phyloP scores from a whole-genome alignment of 495 filamentous ascomycete genomes.

The Bombardia bombarda region DNA sequence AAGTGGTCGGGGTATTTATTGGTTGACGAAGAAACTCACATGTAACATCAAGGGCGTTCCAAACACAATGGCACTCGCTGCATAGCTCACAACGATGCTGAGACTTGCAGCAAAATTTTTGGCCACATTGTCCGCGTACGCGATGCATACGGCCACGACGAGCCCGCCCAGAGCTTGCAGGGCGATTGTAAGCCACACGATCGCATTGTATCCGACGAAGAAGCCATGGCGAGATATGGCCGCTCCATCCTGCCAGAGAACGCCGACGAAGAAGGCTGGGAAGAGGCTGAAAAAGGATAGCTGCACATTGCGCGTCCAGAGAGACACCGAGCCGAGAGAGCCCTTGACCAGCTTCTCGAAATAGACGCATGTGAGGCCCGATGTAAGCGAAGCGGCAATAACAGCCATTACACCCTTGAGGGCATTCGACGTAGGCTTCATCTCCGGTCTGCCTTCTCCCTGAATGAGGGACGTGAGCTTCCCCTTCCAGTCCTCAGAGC shows the following conservation, averaged over 20 bases:
- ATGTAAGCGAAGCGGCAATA: constrained; percentile 51
- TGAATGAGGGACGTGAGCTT: constrained; percentile 35
- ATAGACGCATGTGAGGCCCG: constrained; percentile 57
- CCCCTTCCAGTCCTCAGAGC: constrained; percentile 40
- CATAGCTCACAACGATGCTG: constrained; percentile 44
- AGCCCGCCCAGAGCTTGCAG: constrained; percentile 61
- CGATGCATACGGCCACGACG: constrained; percentile 55
- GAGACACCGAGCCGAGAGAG: constrained; percentile 44
- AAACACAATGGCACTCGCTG: constrained; percentile 13
- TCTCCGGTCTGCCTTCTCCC: neutral
- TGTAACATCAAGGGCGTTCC: constrained; percentile 11
- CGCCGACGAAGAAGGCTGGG: constrained; percentile 62
- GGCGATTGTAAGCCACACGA: constrained; percentile 57
- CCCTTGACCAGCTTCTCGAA: constrained; percentile 70
- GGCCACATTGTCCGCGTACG: constrained; percentile 54
- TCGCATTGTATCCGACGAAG: constrained; percentile 64
- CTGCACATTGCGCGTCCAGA: constrained; percentile 71
- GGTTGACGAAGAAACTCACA: constrained; percentile 14
- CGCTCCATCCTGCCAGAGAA: constrained; percentile 62
- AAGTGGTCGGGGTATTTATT: neutral
- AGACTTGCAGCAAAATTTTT: constrained; percentile 62
- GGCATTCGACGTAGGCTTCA: constrained; percentile 24
- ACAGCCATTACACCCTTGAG: constrained; percentile 54
- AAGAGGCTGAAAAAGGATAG: constrained; percentile 66
- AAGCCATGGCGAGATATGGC: constrained; percentile 56